Base-by-base conservation (phyloP, 345 rosid species). In the Trapa bicornis region DNA sequence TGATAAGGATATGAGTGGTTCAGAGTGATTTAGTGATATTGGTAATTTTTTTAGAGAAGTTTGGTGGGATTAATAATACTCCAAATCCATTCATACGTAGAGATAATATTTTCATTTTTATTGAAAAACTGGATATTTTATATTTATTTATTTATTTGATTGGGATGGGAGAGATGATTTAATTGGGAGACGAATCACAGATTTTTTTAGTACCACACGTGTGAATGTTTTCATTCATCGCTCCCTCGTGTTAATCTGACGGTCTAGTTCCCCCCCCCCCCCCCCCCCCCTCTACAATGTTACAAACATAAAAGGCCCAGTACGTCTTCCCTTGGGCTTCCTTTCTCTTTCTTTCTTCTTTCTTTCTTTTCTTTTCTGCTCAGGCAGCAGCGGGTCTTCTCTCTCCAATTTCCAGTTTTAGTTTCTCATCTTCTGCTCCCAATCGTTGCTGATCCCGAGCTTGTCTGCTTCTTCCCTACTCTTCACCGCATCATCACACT, bases 271-370 rank as follows among this genome's bases (percentile, higher is more conserved):
- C 2, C 42, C 7, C n/a, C 41, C 65, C 75, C 74, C 29, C 37
- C 29, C 29, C 29, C 29, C 29, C 70, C 2, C 42, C 7, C n/a
- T 29, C 65, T 74, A 72, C 75, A 72, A 12, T 47, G 68, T 72
- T 77, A 77, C 85, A 69, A 80, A 66, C 74, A 81, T 73, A 32
- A 77, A 71, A 37, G 75, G 61, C 72, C 77, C 75, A 1, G 64
- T 68, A 69, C 78, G 12, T 79, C 69, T 41, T 52, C 11, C 54
- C 0, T n/a, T 29, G 3, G 56, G 56, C 4, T 17, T 47, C 43
- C 65, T 61, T 52, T 50, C 67, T 64, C 47, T 39, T 68, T 63
- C 50, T 69, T 68, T 64, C 45, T 16, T 32, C 4, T 61, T 16
- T 41, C 43, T 32, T 37, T 37, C 4, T 22, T 42, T 39, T 48